phyloP scores from a whole-genome alignment of 139 green algal genomes.

The Coelastrella sp. region DNA sequence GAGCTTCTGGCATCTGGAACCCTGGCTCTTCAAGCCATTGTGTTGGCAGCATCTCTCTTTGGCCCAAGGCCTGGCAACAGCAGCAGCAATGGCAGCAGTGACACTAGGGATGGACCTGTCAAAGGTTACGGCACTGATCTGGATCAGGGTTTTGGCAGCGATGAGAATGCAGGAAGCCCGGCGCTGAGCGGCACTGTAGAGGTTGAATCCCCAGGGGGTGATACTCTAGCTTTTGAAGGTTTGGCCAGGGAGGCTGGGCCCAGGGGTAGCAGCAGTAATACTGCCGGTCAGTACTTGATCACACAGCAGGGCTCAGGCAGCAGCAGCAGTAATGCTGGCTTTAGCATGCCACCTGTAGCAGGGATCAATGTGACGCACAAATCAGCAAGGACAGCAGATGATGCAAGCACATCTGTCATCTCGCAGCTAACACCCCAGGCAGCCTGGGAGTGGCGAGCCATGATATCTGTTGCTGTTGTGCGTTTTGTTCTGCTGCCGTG shows the following conservation, averaged over 20 bases:
- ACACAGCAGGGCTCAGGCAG: constrained; percentile 17
- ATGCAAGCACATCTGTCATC: constrained; percentile 31
- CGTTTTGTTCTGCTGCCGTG: constrained; percentile 58
- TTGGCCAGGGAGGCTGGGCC: background rate
- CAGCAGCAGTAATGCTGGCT: constrained; percentile 8
- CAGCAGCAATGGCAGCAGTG: constrained; percentile 18
- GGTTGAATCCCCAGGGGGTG: constrained; percentile 33
- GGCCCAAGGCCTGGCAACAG: background rate
- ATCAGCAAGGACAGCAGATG: constrained; percentile 23
- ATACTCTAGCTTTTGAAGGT: background rate
- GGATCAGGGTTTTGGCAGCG: background rate
- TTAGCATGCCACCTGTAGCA: background rate
- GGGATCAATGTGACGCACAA: background rate
- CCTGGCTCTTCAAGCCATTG: constrained; percentile 45
- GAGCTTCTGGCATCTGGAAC: constrained; percentile 43
- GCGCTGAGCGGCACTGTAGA: background rate
- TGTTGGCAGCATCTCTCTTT: constrained; percentile 51
- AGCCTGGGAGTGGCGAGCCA: constrained; percentile 52
- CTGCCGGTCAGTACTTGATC: background rate
- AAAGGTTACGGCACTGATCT: background rate
- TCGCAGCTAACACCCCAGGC: constrained; percentile 24
- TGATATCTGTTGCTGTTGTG: constrained; percentile 52
- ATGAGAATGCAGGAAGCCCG: background rate
- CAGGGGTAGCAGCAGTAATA: background rate
- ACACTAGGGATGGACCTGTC: background rate